These are phyloP conservation scores for Imleria badia DNA, from an alignment of 768 basidiomycete species.

Conservation along the genomic window DNA sequence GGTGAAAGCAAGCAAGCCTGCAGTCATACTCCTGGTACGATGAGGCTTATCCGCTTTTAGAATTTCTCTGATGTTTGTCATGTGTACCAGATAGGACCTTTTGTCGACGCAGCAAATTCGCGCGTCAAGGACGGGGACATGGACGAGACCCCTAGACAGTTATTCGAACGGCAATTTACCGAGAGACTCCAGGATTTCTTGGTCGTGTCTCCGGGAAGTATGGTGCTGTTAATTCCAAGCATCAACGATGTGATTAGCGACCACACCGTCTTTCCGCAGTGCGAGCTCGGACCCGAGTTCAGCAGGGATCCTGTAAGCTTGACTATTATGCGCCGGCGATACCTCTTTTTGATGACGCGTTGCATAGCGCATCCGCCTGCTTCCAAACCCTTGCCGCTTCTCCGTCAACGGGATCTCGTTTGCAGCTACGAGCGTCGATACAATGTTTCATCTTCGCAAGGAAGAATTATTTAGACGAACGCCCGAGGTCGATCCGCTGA, in stretches of 20 bases:
- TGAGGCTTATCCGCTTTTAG: neutral
- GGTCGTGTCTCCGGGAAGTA: slow-evolving; percentile 61
- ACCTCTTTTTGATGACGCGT: neutral
- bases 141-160: slow-evolving; percentile 56
- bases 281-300: slow-evolving; percentile 48
- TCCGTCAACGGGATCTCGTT: slow-evolving; percentile 83
- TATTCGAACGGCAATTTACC: slow-evolving; percentile 69
- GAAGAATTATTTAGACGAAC: slow-evolving; percentile 76
- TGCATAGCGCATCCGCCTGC: slow-evolving; percentile 65
- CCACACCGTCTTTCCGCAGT: slow-evolving; percentile 86
- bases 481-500: slow-evolving; percentile 55
- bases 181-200: slow-evolving; percentile 57
- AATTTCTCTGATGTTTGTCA: neutral
- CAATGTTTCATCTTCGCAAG: slow-evolving; percentile 83
- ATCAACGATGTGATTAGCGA: slow-evolving; percentile 76
- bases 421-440: slow-evolving; percentile 80
- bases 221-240: slow-evolving; percentile 78
- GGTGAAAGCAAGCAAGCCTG: slow-evolving; percentile 65
- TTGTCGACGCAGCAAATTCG: slow-evolving; percentile 78
- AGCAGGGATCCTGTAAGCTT: slow-evolving; percentile 51
- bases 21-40: slow-evolving; percentile 74
- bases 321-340: neutral
- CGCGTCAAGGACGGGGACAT: slow-evolving; percentile 73
- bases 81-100: slow-evolving; percentile 77
- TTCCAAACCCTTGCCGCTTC: slow-evolving; percentile 88